phyloP scores from a whole-genome alignment of 257 asterid species.

The Ehretia macrophylla region DNA sequence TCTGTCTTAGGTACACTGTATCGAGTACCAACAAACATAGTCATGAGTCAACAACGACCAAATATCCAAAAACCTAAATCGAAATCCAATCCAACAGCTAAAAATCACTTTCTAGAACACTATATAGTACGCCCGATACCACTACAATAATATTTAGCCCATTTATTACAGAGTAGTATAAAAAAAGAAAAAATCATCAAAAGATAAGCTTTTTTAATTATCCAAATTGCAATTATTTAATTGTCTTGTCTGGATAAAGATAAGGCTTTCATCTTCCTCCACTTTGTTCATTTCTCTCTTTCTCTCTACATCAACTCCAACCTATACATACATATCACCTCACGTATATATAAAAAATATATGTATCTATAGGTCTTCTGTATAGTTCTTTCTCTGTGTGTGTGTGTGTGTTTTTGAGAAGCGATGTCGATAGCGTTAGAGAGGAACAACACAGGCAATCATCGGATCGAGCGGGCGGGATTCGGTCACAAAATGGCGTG shows the following conservation, averaged over 20 bases:
- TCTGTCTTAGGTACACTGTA: no score
- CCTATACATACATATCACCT: neutral
- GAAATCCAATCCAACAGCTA: no score
- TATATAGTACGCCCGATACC: neutral
- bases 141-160: neutral
- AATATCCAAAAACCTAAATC: no score
- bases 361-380: constrained; percentile 12
- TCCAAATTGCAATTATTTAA: constrained; percentile 43
- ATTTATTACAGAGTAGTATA: neutral
- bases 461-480: constrained; percentile 22
- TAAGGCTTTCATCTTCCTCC: constrained; percentile 32
- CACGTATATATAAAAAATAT: neutral
- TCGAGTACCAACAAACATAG: no score
- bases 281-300: constrained; percentile 8
- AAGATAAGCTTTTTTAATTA: constrained; percentile 45
- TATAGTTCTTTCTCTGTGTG: neutral
- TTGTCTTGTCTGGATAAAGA: constrained; percentile 51
- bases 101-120: no score
- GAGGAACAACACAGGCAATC: constrained; percentile 19
- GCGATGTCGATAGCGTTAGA: constrained; percentile 24
- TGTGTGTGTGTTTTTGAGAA: neutral
- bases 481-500: constrained; percentile 15
- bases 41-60: no score
- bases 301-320: constrained; percentile 12
- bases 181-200: constrained; percentile 3